phyloP scores from a whole-genome alignment of 306 rosid genomes.

The Medicago ruthenica region DNA sequence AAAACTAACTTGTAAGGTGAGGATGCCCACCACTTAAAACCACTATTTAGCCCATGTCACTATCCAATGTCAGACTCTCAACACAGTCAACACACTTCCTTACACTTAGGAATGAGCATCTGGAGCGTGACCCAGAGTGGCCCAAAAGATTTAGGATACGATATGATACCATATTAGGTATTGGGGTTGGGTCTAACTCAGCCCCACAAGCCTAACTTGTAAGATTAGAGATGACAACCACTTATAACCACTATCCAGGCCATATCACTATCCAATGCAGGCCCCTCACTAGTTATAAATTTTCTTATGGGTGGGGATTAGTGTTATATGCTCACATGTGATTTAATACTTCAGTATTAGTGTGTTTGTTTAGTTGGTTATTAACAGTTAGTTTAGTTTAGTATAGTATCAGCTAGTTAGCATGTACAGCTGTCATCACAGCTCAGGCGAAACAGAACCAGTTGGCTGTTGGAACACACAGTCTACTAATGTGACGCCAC shows the following conservation, averaged over 20 bases:
- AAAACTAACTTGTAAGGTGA: not conserved
- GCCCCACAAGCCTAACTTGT: not conserved
- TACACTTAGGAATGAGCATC: not conserved
- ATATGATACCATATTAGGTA: conserved; percentile 6
- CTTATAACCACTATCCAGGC: not conserved
- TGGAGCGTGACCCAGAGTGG: not conserved
- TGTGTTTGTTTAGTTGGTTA: not conserved
- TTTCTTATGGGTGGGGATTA: not conserved
- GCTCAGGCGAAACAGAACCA: conserved; percentile 24
- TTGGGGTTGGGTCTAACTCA: not conserved
- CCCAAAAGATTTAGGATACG: not conserved
- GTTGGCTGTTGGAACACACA: not conserved
- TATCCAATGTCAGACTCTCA: not conserved
- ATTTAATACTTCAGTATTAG: not conserved
- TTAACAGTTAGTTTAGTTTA: not conserved
- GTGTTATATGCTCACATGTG: not conserved
- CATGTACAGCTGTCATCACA: conserved; percentile 1
- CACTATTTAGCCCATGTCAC: conserved; percentile 1
- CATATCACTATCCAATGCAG: not conserved
- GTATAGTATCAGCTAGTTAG: not conserved
- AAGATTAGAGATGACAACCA: not conserved
- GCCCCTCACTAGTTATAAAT: not conserved
- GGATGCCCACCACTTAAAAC: not conserved
- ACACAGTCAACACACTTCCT: not conserved
- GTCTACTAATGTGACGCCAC: not conserved